Evolutionary conservation across 768 basidiomycete species (phyloP), one percentile per base, ranked within the genome.

Genomic region (Tubosaeta sp.): DNA sequence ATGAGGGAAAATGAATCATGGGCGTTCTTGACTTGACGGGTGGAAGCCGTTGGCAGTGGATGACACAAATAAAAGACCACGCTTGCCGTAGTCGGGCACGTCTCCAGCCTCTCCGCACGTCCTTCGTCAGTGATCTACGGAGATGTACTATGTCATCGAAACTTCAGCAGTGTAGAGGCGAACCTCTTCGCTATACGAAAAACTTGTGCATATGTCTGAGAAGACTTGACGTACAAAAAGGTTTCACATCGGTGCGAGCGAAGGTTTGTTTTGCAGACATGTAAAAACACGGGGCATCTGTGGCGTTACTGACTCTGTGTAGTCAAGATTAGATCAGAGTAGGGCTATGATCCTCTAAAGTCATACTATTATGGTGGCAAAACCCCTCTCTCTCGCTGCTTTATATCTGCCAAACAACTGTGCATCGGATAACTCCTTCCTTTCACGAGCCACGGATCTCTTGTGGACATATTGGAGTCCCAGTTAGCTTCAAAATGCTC

Each of bases 381-480:
- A 22, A 22, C 22, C 22, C 22, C 22, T 22, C 22, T 22, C 22
- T 22, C 48, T 50, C 41, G 71, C 16, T 79, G 80, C 35, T 78
- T 80, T 19, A 77, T 67, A n/a, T 81, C 68, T 17, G 76, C 77
- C 35, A 72, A 73, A 16, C 78, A 76, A 52, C 78, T 64, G 45
- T 71, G 58, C 8, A 52, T 52, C 2, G 69, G 68, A 43, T 5
- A 79, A 59, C 1, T 31, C 17, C 50, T 29, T 41, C 14, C 22
- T 53, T 32, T 46, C 26, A 5, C 34, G 5, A 6, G 37, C 32
- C 10, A 25, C 57, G 6, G 78, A 72, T 10, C 39, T 48, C 22
- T 54, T 26, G 53, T 13, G 25, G 41, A 13, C 12, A 11, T 42
- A 26, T 42, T 25, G 10, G 5, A 3, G 6, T 42, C 41, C 41